Base-by-base conservation (phyloP, 495 filamentous ascomycete species). In the Durotheca rogersii region DNA sequence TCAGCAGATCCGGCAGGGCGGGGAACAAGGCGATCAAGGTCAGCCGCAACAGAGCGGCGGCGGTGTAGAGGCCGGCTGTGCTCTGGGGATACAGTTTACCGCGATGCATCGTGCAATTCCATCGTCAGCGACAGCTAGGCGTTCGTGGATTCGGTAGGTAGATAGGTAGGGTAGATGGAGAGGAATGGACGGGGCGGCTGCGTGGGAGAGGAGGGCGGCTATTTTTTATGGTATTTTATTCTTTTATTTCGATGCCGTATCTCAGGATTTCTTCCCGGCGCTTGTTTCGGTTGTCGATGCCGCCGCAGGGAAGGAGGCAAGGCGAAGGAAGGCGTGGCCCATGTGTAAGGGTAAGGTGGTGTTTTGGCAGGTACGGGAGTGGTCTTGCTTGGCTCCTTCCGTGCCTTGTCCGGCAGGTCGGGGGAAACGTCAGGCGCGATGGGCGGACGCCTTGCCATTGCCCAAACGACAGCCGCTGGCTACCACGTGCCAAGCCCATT, bases 21-120 rank as follows among this genome's bases (percentile, higher is more conserved):
- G 93, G 93, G 63, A 96, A 94, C 6, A 83, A 71, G 44, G 81
- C 78, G 67, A 88, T 88, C 40, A 97, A 80, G 42, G 90, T 72
- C 46, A 96, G 78, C 46, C 93, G 85, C 60, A 96, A 69, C 40
- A 82, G 79, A 53, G 89, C 83, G 50, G 90, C 93, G 31, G 81
- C 83, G 31, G 76, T 70, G 57, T 90, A 92, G 20, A 97, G 79
- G 50, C 81, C 75, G 33, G 79, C 77, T 76, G 86, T 92, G 70
- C 84, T 83, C 64, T 72, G 70, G 54, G 62, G 51, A 56, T 66
- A 66, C 71, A 72, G 72, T 68, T 72, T 76, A 67, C 60, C 63
- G 66, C 57, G 62, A 54, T 65, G 65, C 71, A 74, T 73, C 49
- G 54, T 64, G 71, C 84, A 77, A 51, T 72, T 87, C 86, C 64